phyloP scores from a whole-genome alignment of 371 early-diverging fungal genomes.

The Phascolomyces articulosus region DNA sequence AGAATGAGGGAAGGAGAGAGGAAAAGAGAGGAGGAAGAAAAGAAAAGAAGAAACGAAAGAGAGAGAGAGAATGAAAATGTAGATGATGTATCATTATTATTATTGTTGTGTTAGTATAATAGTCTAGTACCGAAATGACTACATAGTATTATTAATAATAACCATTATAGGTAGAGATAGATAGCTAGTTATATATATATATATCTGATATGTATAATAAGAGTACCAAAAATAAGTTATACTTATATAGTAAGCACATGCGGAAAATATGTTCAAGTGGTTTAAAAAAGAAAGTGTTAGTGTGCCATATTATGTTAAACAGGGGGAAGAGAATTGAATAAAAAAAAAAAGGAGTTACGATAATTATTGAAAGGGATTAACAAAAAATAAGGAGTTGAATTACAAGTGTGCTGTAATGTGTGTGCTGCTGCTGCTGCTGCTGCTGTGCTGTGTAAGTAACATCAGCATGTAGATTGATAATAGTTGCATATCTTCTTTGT shows the following conservation, averaged over 20 bases:
- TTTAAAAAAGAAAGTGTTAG: no score
- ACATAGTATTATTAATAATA: no score
- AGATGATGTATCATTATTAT: no score
- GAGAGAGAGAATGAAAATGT: neutral
- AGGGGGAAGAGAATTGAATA: neutral
- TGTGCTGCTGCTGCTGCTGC: no score
- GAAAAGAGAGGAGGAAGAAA: slow-evolving; percentile 10
- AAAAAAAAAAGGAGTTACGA: slow-evolving; percentile 1
- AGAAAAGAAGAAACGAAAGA: slow-evolving; percentile 8
- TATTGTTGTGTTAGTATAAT: no score
- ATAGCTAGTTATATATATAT: neutral
- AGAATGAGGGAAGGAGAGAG: slow-evolving; percentile 9
- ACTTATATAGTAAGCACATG: no score
- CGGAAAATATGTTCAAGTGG: neutral
- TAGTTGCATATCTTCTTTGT: no score
- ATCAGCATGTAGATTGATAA: no score
- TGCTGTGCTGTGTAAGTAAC: no score
- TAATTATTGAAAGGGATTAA: neutral
- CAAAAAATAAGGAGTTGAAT: neutral
- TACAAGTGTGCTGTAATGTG: neutral
- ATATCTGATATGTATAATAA: neutral
- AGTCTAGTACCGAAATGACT: no score
- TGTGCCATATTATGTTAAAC: no score
- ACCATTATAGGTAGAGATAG: no score
- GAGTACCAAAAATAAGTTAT: slow-evolving; percentile 3